Evolutionary conservation across 2,329 filamentous ascomycete genomes (phyloP).

Genomic region (Pseudopyricularia javanii): DNA sequence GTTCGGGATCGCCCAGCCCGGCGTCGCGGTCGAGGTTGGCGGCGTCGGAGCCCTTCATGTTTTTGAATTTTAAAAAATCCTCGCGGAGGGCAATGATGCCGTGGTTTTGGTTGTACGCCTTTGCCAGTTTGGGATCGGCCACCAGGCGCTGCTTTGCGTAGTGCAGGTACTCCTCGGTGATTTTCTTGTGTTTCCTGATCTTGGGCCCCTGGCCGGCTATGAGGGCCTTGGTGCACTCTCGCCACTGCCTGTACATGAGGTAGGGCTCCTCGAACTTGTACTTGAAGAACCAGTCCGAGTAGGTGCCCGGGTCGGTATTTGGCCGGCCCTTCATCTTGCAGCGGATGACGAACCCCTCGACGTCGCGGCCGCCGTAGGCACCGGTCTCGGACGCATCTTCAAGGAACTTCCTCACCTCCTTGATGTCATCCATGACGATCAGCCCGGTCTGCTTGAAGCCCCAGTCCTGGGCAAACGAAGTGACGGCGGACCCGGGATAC

Average conservation of each 20-base stretch:
- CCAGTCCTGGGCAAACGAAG: constrained; percentile 83
- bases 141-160: constrained; percentile 68
- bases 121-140: constrained; percentile 52
- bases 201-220: constrained; percentile 64
- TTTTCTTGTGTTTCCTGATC: constrained; percentile 75
- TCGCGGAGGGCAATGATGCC: constrained; percentile 88
- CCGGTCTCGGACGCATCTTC: constrained; percentile 80
- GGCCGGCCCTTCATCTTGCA: constrained; percentile 57
- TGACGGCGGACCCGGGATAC: constrained; percentile 70
- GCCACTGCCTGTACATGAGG: constrained; percentile 97
- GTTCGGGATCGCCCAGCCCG: constrained; percentile 27
- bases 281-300: constrained; percentile 98
- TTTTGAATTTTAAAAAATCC: constrained; percentile 73
- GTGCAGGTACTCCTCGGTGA: constrained; percentile 81
- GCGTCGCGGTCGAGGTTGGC: constrained; percentile 56
- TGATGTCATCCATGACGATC: constrained; percentile 61
- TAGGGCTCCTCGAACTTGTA: constrained; percentile 99
- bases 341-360: constrained; percentile 92
- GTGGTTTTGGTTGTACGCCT: constrained; percentile 74
- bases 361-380: constrained; percentile 79
- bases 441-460: constrained; percentile 85
- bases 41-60: constrained; percentile 79
- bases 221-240: constrained; percentile 86
- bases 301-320: constrained; percentile 30
- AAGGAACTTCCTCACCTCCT: constrained; percentile 66